phyloP scores from a whole-genome alignment of 1,139 yeast species.

The Scheffersomyces stambukii region DNA sequence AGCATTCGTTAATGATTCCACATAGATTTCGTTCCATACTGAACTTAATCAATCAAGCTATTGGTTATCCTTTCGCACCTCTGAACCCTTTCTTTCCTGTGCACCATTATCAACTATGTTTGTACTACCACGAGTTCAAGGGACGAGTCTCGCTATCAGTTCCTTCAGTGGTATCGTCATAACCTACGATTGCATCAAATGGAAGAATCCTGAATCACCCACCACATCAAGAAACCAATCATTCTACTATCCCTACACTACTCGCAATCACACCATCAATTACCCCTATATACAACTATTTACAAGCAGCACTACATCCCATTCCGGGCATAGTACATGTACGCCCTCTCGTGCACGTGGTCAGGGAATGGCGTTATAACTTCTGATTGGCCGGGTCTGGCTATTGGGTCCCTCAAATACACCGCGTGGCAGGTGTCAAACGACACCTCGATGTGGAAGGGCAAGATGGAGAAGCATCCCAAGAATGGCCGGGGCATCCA shows the following conservation, averaged over 20 bases:
- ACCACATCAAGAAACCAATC: no score
- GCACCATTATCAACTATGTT: no score
- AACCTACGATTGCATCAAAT: no score
- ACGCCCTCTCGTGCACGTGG: conserved; percentile 88
- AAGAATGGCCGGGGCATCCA: conserved; percentile 94
- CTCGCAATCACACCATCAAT: neutral
- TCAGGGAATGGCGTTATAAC: conserved; percentile 87
- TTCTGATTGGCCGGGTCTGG: conserved; percentile 96
- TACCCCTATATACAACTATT: conserved; percentile 9
- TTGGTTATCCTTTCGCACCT: no score
- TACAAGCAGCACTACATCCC: conserved; percentile 56
- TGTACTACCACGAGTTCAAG: no score
- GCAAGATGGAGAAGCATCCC: conserved; percentile 88
- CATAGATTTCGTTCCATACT: no score
- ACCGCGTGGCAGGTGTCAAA: conserved; percentile 93
- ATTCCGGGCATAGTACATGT: conserved; percentile 87
- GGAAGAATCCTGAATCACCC: no score
- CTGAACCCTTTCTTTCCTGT: no score
- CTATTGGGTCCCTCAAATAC: conserved; percentile 92
- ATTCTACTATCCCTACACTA: neutral
- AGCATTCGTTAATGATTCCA: no score
- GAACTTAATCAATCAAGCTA: no score
- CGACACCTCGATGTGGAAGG: conserved; percentile 86
- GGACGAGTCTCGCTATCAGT: no score
- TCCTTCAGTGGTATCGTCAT: no score